phyloP scores from a whole-genome alignment of 345 rosid species.

The Euphorbia lathyris region DNA sequence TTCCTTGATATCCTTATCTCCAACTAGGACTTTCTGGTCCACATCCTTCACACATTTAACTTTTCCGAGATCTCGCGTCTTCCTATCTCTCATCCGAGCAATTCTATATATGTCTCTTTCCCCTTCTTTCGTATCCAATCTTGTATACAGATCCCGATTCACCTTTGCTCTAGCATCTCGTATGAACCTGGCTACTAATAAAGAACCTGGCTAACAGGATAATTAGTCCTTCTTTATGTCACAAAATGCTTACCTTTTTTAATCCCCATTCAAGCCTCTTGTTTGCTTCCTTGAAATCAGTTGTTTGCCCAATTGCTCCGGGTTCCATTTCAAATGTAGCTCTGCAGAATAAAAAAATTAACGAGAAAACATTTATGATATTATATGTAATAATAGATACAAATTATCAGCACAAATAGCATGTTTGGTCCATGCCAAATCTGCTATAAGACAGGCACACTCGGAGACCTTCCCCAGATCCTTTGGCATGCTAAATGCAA shows the following conservation, averaged over 20 bases:
- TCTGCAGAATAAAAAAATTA: constrained; percentile 30
- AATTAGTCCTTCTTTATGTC: too few species aligned
- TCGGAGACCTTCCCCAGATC: background rate
- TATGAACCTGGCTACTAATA: too few species aligned
- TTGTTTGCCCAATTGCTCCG: constrained; percentile 79
- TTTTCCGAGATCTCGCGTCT: too few species aligned
- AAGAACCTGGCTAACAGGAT: too few species aligned
- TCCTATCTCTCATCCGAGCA: too few species aligned
- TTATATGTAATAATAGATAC: background rate
- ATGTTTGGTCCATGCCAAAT: background rate
- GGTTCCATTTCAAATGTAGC: constrained; percentile 85
- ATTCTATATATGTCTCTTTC: too few species aligned
- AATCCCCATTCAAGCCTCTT: constrained; percentile 90
- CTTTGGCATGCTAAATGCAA: constrained; percentile 5
- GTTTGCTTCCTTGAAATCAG: constrained; percentile 85
- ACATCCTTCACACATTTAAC: too few species aligned
- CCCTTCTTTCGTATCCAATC: too few species aligned
- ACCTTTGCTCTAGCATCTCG: too few species aligned
- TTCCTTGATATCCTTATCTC: too few species aligned
- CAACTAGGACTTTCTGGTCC: too few species aligned
- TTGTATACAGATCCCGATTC: too few species aligned
- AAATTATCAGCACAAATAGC: background rate
- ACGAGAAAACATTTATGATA: background rate
- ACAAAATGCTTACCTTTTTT: constrained; percentile 59
- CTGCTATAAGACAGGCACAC: background rate